phyloP scores from a whole-genome alignment of 192 early-diverging fungal species.

The Allomyces macrogynus region DNA sequence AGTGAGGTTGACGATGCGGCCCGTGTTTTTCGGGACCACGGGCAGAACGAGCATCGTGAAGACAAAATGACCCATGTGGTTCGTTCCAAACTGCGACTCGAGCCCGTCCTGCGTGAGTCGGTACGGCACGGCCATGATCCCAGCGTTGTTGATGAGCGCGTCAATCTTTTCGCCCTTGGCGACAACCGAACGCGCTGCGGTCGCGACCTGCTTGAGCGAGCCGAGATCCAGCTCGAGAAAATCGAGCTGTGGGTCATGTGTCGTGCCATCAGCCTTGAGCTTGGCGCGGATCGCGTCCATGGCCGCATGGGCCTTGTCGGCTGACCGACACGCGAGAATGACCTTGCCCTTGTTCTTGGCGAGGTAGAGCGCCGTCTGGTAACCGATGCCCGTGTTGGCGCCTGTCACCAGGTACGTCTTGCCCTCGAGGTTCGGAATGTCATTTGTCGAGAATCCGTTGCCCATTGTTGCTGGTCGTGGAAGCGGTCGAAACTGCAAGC shows the following conservation, averaged over 20 bases:
- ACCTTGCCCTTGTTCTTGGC: conserved; percentile 27
- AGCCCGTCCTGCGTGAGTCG: conserved; percentile 35
- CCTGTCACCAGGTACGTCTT: conserved; percentile 8
- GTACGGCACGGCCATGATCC: conserved; percentile 33
- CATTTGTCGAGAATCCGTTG: no score
- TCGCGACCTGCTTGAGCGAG: conserved; percentile 21
- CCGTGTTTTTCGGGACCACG: no score
- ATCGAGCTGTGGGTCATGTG: conserved; percentile 8
- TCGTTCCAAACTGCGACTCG: conserved; percentile 43
- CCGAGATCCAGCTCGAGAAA: conserved; percentile 28
- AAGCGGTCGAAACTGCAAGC: no score
- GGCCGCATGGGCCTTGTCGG: conserved; percentile 11
- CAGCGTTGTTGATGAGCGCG: conserved; percentile 32
- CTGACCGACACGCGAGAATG: conserved; percentile 19
- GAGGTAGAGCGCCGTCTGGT: conserved; percentile 32
- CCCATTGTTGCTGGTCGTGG: no score
- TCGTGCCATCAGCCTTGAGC: conserved; percentile 13
- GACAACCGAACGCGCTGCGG: conserved; percentile 15
- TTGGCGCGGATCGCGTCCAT: conserved; percentile 2
- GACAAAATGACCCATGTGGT: conserved; percentile 35
- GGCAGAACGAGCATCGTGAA: conserved; percentile 18
- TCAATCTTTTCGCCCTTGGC: conserved; percentile 6
- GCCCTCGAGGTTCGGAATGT: no score
- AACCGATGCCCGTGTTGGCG: conserved; percentile 37
- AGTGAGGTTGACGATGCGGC: conserved; percentile 14